phyloP scores from a whole-genome alignment of 768 basidiomycete genomes.

The Leccinum broughii region DNA sequence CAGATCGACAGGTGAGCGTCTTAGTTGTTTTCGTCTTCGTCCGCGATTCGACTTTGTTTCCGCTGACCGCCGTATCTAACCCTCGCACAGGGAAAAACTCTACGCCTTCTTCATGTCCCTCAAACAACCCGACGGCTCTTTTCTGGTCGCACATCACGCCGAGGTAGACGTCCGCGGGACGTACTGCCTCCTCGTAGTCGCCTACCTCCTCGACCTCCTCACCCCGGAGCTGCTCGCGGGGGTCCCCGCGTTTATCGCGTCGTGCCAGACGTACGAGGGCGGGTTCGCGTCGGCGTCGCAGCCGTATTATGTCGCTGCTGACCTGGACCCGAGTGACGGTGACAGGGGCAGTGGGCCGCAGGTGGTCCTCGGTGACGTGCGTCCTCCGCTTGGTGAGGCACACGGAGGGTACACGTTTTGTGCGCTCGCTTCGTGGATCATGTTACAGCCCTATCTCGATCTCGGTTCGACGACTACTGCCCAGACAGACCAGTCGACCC shows the following conservation, averaged over 20 bases:
- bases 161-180: constrained; percentile 97
- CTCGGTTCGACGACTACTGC: not conserved
- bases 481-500: constrained; percentile 19
- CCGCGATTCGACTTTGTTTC: not conserved
- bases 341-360: not conserved
- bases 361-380: constrained; percentile 42
- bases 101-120: constrained; percentile 90
- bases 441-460: constrained; percentile 61
- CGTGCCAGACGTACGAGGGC: constrained; percentile 97
- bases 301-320: constrained; percentile 50
- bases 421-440: constrained; percentile 79
- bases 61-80: not conserved
- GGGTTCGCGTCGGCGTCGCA: constrained; percentile 85
- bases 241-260: constrained; percentile 76
- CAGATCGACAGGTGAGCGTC: constrained; percentile 72
- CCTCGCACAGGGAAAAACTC: constrained; percentile 51
- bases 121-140: constrained; percentile 92
- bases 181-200: constrained; percentile 87
- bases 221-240: constrained; percentile 84
- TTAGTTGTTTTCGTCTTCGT: not conserved
- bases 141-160: constrained; percentile 80
- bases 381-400: constrained; percentile 88
- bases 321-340: not conserved
- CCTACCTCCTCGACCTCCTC: constrained; percentile 79
- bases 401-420: constrained; percentile 99